Evolutionary conservation across 1,284 basidiomycete species (phyloP).

Genomic region (Tilletiaria anomala): DNA sequence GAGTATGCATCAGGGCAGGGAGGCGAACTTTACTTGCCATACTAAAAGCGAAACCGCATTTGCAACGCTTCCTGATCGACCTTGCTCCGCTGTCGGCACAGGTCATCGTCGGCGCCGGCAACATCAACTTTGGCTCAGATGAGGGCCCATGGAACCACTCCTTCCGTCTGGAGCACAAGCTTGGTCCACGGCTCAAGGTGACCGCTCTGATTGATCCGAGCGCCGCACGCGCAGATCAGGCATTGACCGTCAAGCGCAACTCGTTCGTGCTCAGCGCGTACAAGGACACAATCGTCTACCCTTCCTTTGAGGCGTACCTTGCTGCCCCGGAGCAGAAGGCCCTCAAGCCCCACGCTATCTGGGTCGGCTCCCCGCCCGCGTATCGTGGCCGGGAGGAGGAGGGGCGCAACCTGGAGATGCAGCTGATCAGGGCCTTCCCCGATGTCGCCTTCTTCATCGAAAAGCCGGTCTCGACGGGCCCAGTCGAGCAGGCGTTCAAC

Average conservation of each 20-base stretch:
- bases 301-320: constrained; percentile 70
- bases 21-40: neutral
- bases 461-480: constrained; percentile 81
- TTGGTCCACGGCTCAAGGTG: constrained; percentile 89
- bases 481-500: constrained; percentile 44
- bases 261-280: constrained; percentile 90
- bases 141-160: constrained; percentile 40
- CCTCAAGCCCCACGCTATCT: constrained; percentile 51
- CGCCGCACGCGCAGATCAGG: constrained; percentile 61
- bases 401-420: constrained; percentile 75
- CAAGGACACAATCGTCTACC: constrained; percentile 74
- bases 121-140: constrained; percentile 22
- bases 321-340: constrained; percentile 49
- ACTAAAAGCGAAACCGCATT: neutral
- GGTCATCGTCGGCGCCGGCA: constrained; percentile 6
- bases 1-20: no score
- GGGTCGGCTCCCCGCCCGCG: constrained; percentile 83
- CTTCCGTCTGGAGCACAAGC: constrained; percentile 49
- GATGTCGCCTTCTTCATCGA: constrained; percentile 70
- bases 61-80: neutral
- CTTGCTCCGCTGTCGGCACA: neutral
- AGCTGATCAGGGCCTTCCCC: constrained; percentile 71
- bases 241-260: constrained; percentile 77
- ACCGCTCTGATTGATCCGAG: constrained; percentile 86
- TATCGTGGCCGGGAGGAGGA: constrained; percentile 49